Percentiles rank a stretch among this genome's conserved stretches.
phyloP scores from a whole-genome alignment of 2,329 filamentous ascomycete species.

The Davidsoniella eucalypti region DNA sequence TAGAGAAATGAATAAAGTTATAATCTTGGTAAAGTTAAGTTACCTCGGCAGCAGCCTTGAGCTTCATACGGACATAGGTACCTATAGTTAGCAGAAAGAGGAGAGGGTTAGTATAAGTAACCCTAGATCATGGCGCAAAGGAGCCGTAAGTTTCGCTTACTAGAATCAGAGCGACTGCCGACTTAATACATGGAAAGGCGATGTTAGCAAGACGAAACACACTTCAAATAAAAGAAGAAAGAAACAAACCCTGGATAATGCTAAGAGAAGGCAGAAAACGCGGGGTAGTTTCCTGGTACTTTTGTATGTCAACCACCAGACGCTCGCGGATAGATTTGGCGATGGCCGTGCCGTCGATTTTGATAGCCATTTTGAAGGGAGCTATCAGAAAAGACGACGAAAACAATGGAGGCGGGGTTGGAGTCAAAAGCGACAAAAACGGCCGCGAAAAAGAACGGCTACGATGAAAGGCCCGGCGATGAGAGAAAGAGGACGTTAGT shows the following conservation, averaged over 20 bases:
- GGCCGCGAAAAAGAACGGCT: slow-evolving; percentile 1
- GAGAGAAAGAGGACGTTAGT: neutral
- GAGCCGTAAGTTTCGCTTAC: slow-evolving; percentile 31
- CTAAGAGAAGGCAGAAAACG: slow-evolving; percentile 79
- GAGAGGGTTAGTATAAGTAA: slow-evolving; percentile 18
- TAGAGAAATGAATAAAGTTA: neutral
- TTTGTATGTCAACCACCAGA: slow-evolving; percentile 62
- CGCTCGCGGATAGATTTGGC: slow-evolving; percentile 79
- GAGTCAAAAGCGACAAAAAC: neutral
- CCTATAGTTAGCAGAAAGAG: slow-evolving; percentile 29
- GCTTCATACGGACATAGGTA: slow-evolving; percentile 99
- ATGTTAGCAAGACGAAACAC: neutral
- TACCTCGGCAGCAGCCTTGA: slow-evolving; percentile 90
- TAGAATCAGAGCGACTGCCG: slow-evolving; percentile 81
- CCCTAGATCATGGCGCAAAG: neutral
- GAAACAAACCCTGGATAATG: slow-evolving; percentile 64
- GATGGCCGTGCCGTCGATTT: slow-evolving; percentile 92
- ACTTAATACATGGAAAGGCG: slow-evolving; percentile 33
- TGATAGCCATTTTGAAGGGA: slow-evolving; percentile 53
- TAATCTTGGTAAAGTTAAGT: slow-evolving; percentile 14
- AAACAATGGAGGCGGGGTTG: too few relatives aligned
- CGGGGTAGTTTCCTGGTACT: slow-evolving; percentile 68
- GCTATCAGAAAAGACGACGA: too few relatives aligned
- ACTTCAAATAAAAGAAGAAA: neutral
- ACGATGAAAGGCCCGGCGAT: slow-evolving; percentile 1